These are phyloP conservation scores for Pseudozyma sp. DNA, from an alignment of 1,284 basidiomycete genomes.

Conservation along the genomic window DNA sequence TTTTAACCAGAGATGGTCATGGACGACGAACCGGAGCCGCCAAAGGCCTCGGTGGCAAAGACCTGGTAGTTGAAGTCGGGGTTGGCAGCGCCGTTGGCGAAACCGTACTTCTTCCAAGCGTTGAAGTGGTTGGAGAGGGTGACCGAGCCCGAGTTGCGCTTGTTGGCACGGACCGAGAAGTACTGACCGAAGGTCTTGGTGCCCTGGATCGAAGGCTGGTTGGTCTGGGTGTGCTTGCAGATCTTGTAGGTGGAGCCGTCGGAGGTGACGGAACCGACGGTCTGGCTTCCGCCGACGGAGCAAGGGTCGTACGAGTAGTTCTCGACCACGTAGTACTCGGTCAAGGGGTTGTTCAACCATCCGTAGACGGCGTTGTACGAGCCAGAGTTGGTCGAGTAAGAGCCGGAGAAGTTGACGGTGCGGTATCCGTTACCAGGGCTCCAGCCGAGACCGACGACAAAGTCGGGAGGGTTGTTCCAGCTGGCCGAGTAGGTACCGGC, in stretches of 20 bases:
- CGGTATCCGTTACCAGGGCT: slow-evolving; percentile 15
- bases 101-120: slow-evolving; percentile 40
- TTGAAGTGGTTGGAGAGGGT: slow-evolving; percentile 36
- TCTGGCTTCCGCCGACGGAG: slow-evolving; percentile 10
- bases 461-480: slow-evolving; percentile 37
- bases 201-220: slow-evolving; percentile 45
- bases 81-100: slow-evolving; percentile 28
- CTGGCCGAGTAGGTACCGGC: slow-evolving; percentile 26
- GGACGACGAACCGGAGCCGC: slow-evolving; percentile 18
- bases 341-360: slow-evolving; percentile 37
- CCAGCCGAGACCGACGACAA: slow-evolving; percentile 40
- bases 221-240: slow-evolving; percentile 43
- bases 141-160: slow-evolving; percentile 34
- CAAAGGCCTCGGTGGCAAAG: slow-evolving; percentile 44
- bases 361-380: slow-evolving; percentile 43
- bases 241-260: slow-evolving; percentile 38
- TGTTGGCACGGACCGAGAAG: slow-evolving; percentile 28
- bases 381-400: slow-evolving; percentile 26
- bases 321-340: slow-evolving; percentile 46
- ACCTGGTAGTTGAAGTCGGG: slow-evolving; percentile 45
- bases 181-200: slow-evolving; percentile 42
- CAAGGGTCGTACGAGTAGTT: slow-evolving; percentile 44
- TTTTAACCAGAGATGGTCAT: slow-evolving; percentile 21
- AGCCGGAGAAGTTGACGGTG: slow-evolving; percentile 31
- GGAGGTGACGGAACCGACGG: slow-evolving; percentile 26